Base-by-base conservation (phyloP, 371 early-diverging fungal genomes). In the Rhizopus stolonifer region DNA sequence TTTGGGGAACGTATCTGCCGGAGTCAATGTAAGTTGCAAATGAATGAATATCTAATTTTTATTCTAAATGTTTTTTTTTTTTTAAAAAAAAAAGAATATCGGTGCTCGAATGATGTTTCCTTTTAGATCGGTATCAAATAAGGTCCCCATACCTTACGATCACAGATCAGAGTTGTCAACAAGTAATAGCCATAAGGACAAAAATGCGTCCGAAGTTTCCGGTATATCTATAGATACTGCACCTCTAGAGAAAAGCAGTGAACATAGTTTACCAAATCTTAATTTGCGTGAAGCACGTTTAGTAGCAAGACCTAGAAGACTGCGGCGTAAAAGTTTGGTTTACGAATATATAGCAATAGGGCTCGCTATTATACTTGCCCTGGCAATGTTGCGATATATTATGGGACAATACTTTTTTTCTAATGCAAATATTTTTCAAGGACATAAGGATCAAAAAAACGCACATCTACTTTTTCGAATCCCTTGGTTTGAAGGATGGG, bases 401-500 rank as follows among this genome's bases (percentile, higher is more conserved):
- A 7, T 56, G 32, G 52, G 52, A 38, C 46, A 47, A n/a, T 64
- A 50, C 13, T 43, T 60, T 46, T 52, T 58, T 7, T 33, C 49
- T 33, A 45, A 54, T 17, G 54, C 33, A 8, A 25, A 8, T 36
- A 15, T 36, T 11, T n/a, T 36, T 11, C 9, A 29, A 11, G 29
- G 11, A 6, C 11, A 6, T 29, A 11, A 6, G n/a, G 31, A 19
- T 34, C 19, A 47, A 22, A 50, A 36, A 10, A 10, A 58, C 10
- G 25, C 57, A 29, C 60, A 54, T 22, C 43, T 56, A 11, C 38
- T 72, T 38, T 44, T 70, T 36, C 65, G 59, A 34, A 59, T 70
- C 29, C 66, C 70, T 25, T 70, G 70, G 70, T 62, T 65, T 46
- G 62, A 67, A 31, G 69, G 65, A 1, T 74, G 74, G 74, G 53